Evolutionary conservation across 495 filamentous ascomycete genomes (phyloP), one percentile per base, ranked within the genome.

Genomic region (Podospora pseudoanserina): DNA sequence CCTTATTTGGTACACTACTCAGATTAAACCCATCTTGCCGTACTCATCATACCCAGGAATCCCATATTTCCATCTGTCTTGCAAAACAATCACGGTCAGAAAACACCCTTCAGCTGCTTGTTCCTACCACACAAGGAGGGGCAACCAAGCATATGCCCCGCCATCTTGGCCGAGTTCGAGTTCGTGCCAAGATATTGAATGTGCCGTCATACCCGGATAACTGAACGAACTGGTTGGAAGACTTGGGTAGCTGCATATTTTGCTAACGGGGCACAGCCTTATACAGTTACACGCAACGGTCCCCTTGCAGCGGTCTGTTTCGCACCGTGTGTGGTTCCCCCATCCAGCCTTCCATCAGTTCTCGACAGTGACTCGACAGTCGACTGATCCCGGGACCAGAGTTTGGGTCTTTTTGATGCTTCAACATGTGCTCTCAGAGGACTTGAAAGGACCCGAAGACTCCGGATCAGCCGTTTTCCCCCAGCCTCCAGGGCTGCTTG

Each of bases 391-490:
- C 23, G 20, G 55, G 1, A 58, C 18, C 0, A 20, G 23, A 20
- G 3, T 23, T 26, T 23, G 55, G 55, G 23, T 23, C 23, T 2
- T 58, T 58, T 26, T 58, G 9, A 58, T 58, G 55, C 55, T 19
- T 26, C 23, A 34, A 64, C 19, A 64, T 44, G 19, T 44, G 30
- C 62, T 39, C n/a, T 20, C 18, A 19, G 30, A 9, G 20, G 62
- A 26, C 27, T 44, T 64, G 20, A 5, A 13, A 0, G 28, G 16
- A 61, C 58, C 60, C 32, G 56, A 69, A 19, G 15, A 63, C 6
- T 20, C 61, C 61, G 61, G 61, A 63, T 70, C 64, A 63, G 49
- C 28, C 64, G 64, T 1, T 66, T 70, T 57, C 49, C 28, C 16
- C 6, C 61, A 20, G 16, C 34, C 32, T 26, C 16, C 28, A 18